Evolutionary conservation across 441 rosid genomes (phyloP), one percentile per base, ranked within the genome.

Genomic region (Populus tomentosa): DNA sequence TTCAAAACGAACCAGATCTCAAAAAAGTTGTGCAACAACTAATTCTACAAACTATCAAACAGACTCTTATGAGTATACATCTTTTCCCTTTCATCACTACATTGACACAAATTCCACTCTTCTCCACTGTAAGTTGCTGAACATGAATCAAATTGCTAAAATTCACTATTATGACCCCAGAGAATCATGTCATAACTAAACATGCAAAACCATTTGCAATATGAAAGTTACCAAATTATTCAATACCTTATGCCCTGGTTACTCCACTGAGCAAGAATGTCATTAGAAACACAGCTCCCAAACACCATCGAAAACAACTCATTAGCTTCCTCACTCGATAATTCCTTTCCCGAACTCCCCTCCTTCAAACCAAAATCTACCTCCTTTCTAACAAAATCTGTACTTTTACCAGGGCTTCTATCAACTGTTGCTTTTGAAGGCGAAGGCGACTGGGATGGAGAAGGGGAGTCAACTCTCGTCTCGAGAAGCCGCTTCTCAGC

Each of bases 191-290:
- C 75, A 65, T 21, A 20, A 65, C n/a, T 10, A 62, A 62, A 73
- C 64, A 28, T 13, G 68, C 11, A 26, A 56, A 9, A 56, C 32
- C n/a, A 76, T 20, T 33, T 28, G 40, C 67, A 69, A 63, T 10
- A 40, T 2, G 32, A 32, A 35, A 42, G 69, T 28, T 40, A 33
- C 63, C 14, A 21, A 10, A 21, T 23, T 62, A 62, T 62, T 10
- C 65, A 53, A 46, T 89, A 95, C 99, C 97, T 91, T 69, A 93
- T 91, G 62, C 99, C 99, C 86, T 95, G 99, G 80, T 95, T 95
- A 86, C 89, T 90, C 99, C 98, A 93, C 85, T 91, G 98, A n/a
- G 92, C 90, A 42, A 93, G 92, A 69, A 93, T 82, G 79, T 83
- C 91, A 81, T 81, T 95, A 0, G 98, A 89, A 50, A 93, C 97